Conservation (phyloP, 1,284 basidiomycete genomes). For the Cryptococcus sp. region DNA sequence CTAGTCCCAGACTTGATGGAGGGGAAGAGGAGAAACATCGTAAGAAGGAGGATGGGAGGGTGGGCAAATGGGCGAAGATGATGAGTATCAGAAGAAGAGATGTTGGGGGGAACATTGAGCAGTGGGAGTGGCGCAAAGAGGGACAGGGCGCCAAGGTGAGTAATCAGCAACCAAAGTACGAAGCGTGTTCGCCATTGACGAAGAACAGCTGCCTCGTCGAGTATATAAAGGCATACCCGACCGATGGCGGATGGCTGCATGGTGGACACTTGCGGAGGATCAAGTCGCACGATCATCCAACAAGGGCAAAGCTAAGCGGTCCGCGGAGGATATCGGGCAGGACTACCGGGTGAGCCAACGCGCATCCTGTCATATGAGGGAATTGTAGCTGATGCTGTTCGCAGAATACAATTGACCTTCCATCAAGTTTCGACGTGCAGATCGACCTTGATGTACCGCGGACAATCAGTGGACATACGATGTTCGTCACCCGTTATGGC, state of each 20-base stretch:
- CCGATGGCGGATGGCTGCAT: conserved; percentile 88
- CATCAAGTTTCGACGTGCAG: conserved; percentile 89
- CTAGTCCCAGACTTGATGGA: conserved; percentile 7
- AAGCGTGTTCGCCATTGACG: neutral
- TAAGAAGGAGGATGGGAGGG: conserved; percentile 68
- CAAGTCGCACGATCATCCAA: conserved; percentile 29
- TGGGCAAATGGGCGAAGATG: conserved; percentile 88
- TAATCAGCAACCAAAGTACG: neutral
- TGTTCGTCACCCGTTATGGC: conserved; percentile 95
- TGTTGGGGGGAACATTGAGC: conserved; percentile 70
- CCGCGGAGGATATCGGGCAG: conserved; percentile 33
- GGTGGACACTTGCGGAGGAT: conserved; percentile 70
- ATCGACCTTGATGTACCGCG: conserved; percentile 98
- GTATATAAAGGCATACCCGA: conserved; percentile 97
- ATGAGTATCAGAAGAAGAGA: conserved; percentile 66
- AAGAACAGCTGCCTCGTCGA: conserved; percentile 58
- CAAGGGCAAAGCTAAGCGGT: conserved; percentile 34
- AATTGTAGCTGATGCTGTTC: neutral
- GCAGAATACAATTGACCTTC: conserved; percentile 66
- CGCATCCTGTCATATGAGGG: neutral
- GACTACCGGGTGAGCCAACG: conserved; percentile 60
- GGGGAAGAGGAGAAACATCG: conserved; percentile 18
- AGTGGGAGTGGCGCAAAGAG: conserved; percentile 67
- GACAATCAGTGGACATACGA: conserved; percentile 91
- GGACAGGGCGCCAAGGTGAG: conserved; percentile 62